These are phyloP conservation scores for Zea mays DNA, from an alignment of 176 grass and related monocot genomes.

Conservation along the genomic window Zm-B73-REFERENCE-NAM-5.0 NC_050103.1:127773501-127774000, in stretches of 20 bases:
- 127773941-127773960: constrained; percentile 99
- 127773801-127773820: not conserved
- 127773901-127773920: constrained; percentile 86
- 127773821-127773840: too few relatives aligned
- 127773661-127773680: constrained; percentile 60
- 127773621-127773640: constrained; percentile 60
- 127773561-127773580: constrained; percentile 57
- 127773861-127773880: constrained; percentile 84
- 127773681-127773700: constrained; percentile 55
- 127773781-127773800: constrained; percentile 86
- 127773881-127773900: constrained; percentile 66
- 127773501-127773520: constrained; percentile 20
- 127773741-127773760: constrained; percentile 72
- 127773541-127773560: constrained; percentile 55
- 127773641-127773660: constrained; percentile 46
- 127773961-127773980: constrained; percentile 47
- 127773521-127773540: constrained; percentile 48
- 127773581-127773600: constrained; percentile 83
- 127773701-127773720: constrained; percentile 87
- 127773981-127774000: constrained; percentile 77
- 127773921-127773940: constrained; percentile 72
- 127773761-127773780: constrained; percentile 96
- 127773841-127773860: too few relatives aligned
- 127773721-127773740: constrained; percentile 79
- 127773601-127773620: constrained; percentile 56